A percentile compares a stretch with the other conserved stretches of the same genome.
Evolutionary conservation across 2,329 filamentous ascomycete genomes (phyloP).

Genomic region (Trichoderma afroharzianum): DNA sequence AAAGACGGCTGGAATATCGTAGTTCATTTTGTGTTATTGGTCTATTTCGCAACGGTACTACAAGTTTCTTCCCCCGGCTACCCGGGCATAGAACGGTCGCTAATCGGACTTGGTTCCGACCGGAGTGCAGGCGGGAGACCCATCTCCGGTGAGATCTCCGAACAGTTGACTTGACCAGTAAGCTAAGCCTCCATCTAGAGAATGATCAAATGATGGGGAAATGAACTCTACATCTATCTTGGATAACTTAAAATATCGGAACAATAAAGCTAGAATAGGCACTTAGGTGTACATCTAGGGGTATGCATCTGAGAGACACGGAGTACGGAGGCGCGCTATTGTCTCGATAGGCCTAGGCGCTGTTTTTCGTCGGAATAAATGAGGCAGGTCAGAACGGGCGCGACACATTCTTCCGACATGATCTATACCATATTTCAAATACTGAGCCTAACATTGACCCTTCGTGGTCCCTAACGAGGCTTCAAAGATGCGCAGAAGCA

Average conservation of each 20-base stretch:
- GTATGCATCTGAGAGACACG: not conserved
- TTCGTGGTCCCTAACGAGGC: not conserved
- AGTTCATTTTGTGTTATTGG: no score
- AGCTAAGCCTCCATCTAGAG: not conserved
- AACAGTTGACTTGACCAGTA: not conserved
- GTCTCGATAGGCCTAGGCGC: not conserved
- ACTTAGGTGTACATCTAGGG: not conserved
- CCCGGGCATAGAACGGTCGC: not conserved
- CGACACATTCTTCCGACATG: not conserved
- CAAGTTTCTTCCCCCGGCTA: not conserved
- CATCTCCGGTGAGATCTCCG: not conserved
- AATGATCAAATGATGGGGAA: not conserved
- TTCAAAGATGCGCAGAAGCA: not conserved
- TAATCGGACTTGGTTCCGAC: not conserved
- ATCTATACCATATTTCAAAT: not conserved
- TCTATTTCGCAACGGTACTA: no score
- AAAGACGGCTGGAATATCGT: no score
- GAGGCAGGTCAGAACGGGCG: not conserved
- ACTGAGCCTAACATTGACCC: not conserved
- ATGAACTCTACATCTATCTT: not conserved
- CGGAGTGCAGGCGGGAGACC: not conserved
- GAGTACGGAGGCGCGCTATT: not conserved
- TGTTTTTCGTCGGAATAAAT: not conserved
- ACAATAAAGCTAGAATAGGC: not conserved
- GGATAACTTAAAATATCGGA: not conserved